Percentiles rank a stretch among this genome's conserved stretches.
These are phyloP conservation scores for Camellia granthamiana DNA, from an alignment of 148 eudicot genomes.

Conservation along the genomic window DNA sequence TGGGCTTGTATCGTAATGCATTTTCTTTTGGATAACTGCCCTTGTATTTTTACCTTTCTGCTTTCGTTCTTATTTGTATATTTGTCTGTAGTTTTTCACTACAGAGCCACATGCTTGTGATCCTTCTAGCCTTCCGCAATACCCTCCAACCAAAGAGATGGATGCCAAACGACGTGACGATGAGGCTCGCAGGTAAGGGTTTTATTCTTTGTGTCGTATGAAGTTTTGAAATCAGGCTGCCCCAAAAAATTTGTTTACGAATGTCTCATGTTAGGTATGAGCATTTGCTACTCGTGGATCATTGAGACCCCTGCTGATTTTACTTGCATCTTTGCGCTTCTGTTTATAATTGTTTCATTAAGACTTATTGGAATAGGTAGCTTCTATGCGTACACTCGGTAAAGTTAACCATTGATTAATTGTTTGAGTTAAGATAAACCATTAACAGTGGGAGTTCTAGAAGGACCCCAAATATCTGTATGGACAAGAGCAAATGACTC, in stretches of 20 bases:
- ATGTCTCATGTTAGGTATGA: not conserved
- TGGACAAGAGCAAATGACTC: too few relatives aligned
- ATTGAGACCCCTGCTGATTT: not conserved
- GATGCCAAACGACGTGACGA: slow-evolving; percentile 96
- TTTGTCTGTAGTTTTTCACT: slow-evolving; percentile 60
- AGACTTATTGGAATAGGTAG: not conserved
- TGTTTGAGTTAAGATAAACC: not conserved
- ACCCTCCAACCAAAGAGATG: slow-evolving; percentile 93
- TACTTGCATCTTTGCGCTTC: not conserved
- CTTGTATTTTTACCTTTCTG: not conserved
- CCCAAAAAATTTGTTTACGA: not conserved
- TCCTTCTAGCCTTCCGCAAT: slow-evolving; percentile 86
- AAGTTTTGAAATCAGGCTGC: not conserved
- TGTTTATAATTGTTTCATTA: not conserved
- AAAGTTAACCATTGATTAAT: not conserved
- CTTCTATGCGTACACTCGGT: not conserved
- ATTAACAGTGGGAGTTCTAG: too few relatives aligned
- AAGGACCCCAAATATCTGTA: too few relatives aligned
- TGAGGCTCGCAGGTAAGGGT: slow-evolving; percentile 74
- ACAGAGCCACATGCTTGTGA: slow-evolving; percentile 87
- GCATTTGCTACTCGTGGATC: not conserved
- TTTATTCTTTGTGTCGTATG: not conserved
- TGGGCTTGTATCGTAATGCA: not conserved
- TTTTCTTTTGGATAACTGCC: not conserved
- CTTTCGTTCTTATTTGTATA: not conserved